Percentiles rank a stretch among this genome's conserved stretches.
These are phyloP conservation scores for Botrytis fragariae DNA, from an alignment of 2,329 filamentous ascomycete species.

Conservation along the genomic window DNA sequence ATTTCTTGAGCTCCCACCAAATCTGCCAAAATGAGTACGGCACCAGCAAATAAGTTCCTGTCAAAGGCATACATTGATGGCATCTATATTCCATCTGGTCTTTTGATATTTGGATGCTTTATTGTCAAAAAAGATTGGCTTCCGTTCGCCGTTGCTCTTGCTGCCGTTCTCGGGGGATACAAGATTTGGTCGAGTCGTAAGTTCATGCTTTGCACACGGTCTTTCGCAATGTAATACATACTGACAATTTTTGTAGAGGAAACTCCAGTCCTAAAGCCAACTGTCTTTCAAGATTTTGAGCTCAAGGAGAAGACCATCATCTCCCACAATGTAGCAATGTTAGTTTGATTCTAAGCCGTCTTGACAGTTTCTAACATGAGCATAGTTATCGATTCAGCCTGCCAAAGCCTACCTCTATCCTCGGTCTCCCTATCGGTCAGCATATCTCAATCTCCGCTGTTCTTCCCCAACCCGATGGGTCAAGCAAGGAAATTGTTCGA, in stretches of 20 bases:
- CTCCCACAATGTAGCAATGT: constrained; percentile 98
- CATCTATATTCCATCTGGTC: constrained; percentile 77
- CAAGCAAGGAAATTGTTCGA: constrained; percentile 78
- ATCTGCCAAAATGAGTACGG: constrained; percentile 18
- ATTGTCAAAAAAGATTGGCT: constrained; percentile 79
- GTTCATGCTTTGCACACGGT: constrained; percentile 39
- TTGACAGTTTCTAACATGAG: constrained; percentile 9
- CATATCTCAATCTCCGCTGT: constrained; percentile 94
- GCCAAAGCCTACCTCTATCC: constrained; percentile 72
- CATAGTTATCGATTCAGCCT: constrained; percentile 87
- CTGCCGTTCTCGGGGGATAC: constrained; percentile 63
- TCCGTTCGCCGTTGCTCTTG: constrained; percentile 66
- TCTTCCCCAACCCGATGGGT: constrained; percentile 63
- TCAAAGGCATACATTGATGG: constrained; percentile 70
- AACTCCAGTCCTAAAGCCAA: constrained; percentile 81
- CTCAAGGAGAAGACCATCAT: constrained; percentile 93
- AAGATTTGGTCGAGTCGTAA: constrained; percentile 72
- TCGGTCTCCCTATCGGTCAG: constrained; percentile 96
- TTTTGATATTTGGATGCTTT: constrained; percentile 72
- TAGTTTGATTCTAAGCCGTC: constrained; percentile 32
- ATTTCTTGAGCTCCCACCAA: constrained; percentile 22
- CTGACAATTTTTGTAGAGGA: constrained; percentile 51
- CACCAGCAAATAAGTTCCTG: constrained; percentile 25
- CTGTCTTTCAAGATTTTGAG: constrained; percentile 85
- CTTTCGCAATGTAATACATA: not conserved